Evolutionary conservation across 2,329 filamentous ascomycete species (phyloP), one percentile per base, ranked within the genome.

Genomic region (Colletotrichum coccodes): DNA sequence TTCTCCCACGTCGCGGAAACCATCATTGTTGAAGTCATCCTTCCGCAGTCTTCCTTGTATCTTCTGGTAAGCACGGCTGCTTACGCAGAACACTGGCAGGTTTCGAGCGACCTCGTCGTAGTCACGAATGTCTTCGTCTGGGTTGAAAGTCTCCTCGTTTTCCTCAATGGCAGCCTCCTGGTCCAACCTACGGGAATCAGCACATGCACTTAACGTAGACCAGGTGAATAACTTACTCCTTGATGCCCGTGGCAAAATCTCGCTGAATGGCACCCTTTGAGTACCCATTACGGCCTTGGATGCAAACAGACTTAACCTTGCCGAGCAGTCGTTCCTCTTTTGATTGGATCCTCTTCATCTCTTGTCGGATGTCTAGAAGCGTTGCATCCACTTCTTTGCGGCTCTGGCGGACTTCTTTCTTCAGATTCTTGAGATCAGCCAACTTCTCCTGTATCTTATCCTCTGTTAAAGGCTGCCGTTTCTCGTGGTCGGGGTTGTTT

Each of bases 31-130:
- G 16, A 79, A 72, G 2, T 81, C 78, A 59, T 92, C 89, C 50
- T 86, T 85, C 58, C 80, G 75, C 7, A 91, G 73, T 4, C 87
- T 82, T 2, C 87, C 88, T 42, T 81, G 80, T 28, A 92, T 78
- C 72, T 89, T 89, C 72, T 92, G 89, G 62, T 91, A 92, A 0
- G 86, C 89, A 56, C 86, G 81, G 53, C 86, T 87, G 64, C 87
- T 90, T 14, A 92, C 87, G 70, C 89, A 92, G 73, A 91, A 92
- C 3, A 92, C 89, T 0, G 88, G 86, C 1, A 92, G 79, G 1
- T 80, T 82, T 9, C 77, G 77, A 0, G 87, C 89, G 6, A 91
- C 82, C 50, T 87, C 77, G 0, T 87, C 83, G 59, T 92, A 92
- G 71, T 91, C 85, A 12, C 88, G 83, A 3, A 82, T 56, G 9